Percentiles rank a stretch among this genome's conserved stretches.
These are phyloP conservation scores for Aspergillus ustus DNA, from an alignment of 2,329 filamentous ascomycete genomes.

Conservation along the genomic window DNA sequence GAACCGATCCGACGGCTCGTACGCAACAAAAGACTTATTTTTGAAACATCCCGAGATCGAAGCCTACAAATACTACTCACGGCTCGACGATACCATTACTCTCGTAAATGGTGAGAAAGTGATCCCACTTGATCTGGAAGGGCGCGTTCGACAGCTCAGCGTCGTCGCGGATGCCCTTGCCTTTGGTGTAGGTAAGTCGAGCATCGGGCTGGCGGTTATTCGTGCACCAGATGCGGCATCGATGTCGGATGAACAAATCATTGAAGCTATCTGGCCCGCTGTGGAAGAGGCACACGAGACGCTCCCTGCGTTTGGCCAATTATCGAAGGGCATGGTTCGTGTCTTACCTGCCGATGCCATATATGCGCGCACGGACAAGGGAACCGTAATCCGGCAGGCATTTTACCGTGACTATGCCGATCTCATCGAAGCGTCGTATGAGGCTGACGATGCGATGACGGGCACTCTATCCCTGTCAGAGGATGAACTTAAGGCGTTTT, in stretches of 20 bases:
- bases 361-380: slow-evolving; percentile 61
- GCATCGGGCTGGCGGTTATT: slow-evolving; percentile 60
- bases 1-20: slow-evolving; percentile 54
- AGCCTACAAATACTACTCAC: slow-evolving; percentile 54
- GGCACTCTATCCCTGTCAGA: slow-evolving; percentile 30
- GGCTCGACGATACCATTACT: slow-evolving; percentile 54
- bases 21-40: slow-evolving; percentile 57
- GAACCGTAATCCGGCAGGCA: slow-evolving; percentile 58
- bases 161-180: slow-evolving; percentile 62
- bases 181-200: slow-evolving; percentile 59
- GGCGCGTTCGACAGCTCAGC: slow-evolving; percentile 56
- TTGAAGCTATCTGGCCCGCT: slow-evolving; percentile 55
- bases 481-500: slow-evolving; percentile 39
- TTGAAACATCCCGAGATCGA: slow-evolving; percentile 49
- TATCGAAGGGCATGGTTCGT: slow-evolving; percentile 59
- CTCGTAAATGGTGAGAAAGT: slow-evolving; percentile 58
- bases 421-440: slow-evolving; percentile 53
- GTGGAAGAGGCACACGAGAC: slow-evolving; percentile 57
- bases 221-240: slow-evolving; percentile 51
- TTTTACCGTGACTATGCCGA: slow-evolving; percentile 54
- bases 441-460: slow-evolving; percentile 25
- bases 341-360: slow-evolving; percentile 50
- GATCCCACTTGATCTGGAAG: slow-evolving; percentile 56
- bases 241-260: slow-evolving; percentile 50
- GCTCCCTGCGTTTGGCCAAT: slow-evolving; percentile 58